Evolutionary conservation across 208 protist species (phyloP).

Genomic region (Trypanosoma grayi): DNA sequence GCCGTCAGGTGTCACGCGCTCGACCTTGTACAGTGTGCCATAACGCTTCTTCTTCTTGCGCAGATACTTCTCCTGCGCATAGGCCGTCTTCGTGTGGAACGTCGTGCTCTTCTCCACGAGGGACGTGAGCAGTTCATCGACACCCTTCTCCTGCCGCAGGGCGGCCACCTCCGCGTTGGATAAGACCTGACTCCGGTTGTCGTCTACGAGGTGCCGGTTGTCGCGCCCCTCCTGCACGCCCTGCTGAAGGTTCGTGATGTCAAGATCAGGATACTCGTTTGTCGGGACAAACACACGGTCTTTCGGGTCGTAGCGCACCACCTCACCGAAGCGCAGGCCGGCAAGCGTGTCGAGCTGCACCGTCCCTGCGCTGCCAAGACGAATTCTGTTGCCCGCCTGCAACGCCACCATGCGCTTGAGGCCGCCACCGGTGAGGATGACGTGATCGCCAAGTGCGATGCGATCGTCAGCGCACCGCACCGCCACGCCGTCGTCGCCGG

Average conservation of each 20-base stretch:
- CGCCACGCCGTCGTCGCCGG: background rate
- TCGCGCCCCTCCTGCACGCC: constrained; percentile 31
- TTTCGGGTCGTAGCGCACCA: constrained; percentile 62
- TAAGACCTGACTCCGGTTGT: constrained; percentile 81
- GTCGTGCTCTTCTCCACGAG: constrained; percentile 86
- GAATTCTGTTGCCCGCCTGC: constrained; percentile 46
- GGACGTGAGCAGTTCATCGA: constrained; percentile 68
- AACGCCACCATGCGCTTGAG: constrained; percentile 62
- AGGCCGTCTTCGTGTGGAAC: constrained; percentile 86
- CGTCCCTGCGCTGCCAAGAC: constrained; percentile 60
- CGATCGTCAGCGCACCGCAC: background rate
- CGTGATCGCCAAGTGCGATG: constrained; percentile 76
- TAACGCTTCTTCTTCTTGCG: constrained; percentile 91
- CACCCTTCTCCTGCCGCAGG: constrained; percentile 69
- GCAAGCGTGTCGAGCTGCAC: constrained; percentile 67
- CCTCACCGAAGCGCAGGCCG: constrained; percentile 79
- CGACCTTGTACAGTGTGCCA: constrained; percentile 81
- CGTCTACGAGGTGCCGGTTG: constrained; percentile 79
- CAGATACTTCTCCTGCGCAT: constrained; percentile 92
- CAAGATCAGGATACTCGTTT: constrained; percentile 84
- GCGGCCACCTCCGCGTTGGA: constrained; percentile 72
- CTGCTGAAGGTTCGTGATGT: constrained; percentile 52
- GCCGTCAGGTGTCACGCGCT: constrained; percentile 67
- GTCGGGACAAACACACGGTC: constrained; percentile 53
- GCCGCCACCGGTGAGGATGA: constrained; percentile 81